Percentiles rank a stretch among this genome's conserved stretches.
Conservation (phyloP, 306 rosid species). For the Cercis canadensis region DNA sequence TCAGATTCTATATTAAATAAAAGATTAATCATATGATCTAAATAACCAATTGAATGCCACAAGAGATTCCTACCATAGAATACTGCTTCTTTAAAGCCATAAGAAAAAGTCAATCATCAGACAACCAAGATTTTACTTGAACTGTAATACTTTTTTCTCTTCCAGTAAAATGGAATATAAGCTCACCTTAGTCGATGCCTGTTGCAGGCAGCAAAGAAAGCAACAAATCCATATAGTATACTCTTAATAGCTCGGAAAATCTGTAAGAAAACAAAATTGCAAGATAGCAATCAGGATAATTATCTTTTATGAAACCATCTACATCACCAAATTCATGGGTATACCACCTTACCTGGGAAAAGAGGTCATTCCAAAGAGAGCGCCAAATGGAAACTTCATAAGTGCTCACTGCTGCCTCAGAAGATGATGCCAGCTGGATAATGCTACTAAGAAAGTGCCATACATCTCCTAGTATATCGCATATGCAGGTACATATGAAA, state of each 20-base stretch:
- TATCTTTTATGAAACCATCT: conserved; percentile 10
- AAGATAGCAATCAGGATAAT: conserved; percentile 33
- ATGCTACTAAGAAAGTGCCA: conserved; percentile 65
- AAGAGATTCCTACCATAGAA: neutral
- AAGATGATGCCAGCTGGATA: conserved; percentile 69
- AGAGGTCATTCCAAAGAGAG: conserved; percentile 91
- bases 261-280: conserved; percentile 50
- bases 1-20: conserved; percentile 6
- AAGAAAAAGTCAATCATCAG: conserved; percentile 21
- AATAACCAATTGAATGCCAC: neutral
- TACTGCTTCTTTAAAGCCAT: neutral
- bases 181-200: conserved; percentile 93
- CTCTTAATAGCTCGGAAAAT: conserved; percentile 88
- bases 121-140: conserved; percentile 27
- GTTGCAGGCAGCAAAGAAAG: conserved; percentile 90
- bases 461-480: conserved; percentile 48
- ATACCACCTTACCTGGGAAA: conserved; percentile 67
- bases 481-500: conserved; percentile 42
- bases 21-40: conserved; percentile 15
- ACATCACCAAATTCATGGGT: neutral
- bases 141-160: conserved; percentile 19
- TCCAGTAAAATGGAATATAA: conserved; percentile 30
- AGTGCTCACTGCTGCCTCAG: conserved; percentile 66
- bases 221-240: conserved; percentile 83
- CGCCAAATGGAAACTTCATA: conserved; percentile 86